Base-by-base conservation (phyloP, 148 eudicot genomes). In the Amaranthus hypochondriacus region DNA sequence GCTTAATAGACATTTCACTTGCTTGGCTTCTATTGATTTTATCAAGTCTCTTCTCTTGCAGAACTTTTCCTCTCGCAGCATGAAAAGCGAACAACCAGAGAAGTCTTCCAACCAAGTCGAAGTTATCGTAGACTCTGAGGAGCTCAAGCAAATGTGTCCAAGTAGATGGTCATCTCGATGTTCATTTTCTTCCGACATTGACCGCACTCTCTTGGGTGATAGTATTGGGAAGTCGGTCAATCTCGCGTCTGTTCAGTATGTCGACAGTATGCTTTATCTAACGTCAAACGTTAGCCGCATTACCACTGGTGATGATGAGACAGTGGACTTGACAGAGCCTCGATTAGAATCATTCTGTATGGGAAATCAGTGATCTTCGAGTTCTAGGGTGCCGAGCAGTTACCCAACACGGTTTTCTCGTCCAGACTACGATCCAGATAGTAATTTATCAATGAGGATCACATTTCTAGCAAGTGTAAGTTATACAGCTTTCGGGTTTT, bases 311-410 rank as follows among this genome's bases (percentile, higher is more conserved):
- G 76, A 77, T 18, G 97, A 89, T 72, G 82, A 77, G 56, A 69
- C 73, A 9, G 95, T 88, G 79, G 97, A 93, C 80, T 77, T 94
- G 77, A 83, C 85, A 0, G 88, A 91, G 72, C 98, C 97, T 76
- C 83, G 89, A 54, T 69, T 85, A 52, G 96, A 94, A 83, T 74
- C 88, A 15, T 94, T 94, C 81, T 81, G 80, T 73, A 73, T 88
- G 71, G 76, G 72, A 56, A 80, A 52, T 48, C 73, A 55, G 56
- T 72, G 55, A 56, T 69, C 62, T 59, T 28, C 3, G 6, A 6
- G n/a, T 21, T 43, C 11, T 49, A 12, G 2, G n/a, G 39, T 66
- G 28, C 9, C 13, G 52, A 15, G 42, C 5, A n/a, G 18, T 39
- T 0, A n/a, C 44, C 63, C 28, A 50, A 7, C 43, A 51, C 21